phyloP scores from a whole-genome alignment of 768 basidiomycete genomes.

The Trametes elegans region DNA sequence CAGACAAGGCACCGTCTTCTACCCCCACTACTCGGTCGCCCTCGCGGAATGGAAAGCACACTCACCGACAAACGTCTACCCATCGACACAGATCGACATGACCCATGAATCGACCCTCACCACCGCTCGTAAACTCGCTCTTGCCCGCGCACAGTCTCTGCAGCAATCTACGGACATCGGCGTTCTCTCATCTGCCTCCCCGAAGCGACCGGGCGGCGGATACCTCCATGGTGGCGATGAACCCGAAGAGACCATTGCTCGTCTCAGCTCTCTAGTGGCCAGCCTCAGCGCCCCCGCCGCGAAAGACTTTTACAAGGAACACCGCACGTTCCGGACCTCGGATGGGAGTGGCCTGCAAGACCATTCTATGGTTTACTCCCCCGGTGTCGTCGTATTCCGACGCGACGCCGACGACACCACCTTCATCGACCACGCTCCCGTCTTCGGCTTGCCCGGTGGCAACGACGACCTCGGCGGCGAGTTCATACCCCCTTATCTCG shows the following conservation, averaged over 20 bases:
- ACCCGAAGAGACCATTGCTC: conserved; percentile 43
- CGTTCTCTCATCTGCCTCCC: conserved; percentile 42
- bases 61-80: not conserved
- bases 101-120: conserved; percentile 32
- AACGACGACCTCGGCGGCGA: conserved; percentile 24
- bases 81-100: conserved; percentile 30
- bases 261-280: conserved; percentile 40
- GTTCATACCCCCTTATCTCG: conserved; percentile 38
- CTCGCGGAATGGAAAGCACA: conserved; percentile 34
- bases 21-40: conserved; percentile 36
- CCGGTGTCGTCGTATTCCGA: conserved; percentile 42
- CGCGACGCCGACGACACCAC: conserved; percentile 30
- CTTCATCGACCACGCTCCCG: conserved; percentile 1
- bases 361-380: conserved; percentile 48
- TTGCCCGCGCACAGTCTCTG: conserved; percentile 23
- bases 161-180: conserved; percentile 30
- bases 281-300: conserved; percentile 35
- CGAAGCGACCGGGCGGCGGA: conserved; percentile 45
- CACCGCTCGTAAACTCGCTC: conserved; percentile 29
- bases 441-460: not conserved
- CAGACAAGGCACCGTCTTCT: conserved; percentile 39
- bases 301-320: conserved; percentile 40
- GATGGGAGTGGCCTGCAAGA: conserved; percentile 45
- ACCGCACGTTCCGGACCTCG: conserved; percentile 31
- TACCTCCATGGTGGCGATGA: conserved; percentile 44